Evolutionary conservation across 768 basidiomycete species (phyloP), one percentile per base, ranked within the genome.

Genomic region (Pleurotus ostreatus): DNA sequence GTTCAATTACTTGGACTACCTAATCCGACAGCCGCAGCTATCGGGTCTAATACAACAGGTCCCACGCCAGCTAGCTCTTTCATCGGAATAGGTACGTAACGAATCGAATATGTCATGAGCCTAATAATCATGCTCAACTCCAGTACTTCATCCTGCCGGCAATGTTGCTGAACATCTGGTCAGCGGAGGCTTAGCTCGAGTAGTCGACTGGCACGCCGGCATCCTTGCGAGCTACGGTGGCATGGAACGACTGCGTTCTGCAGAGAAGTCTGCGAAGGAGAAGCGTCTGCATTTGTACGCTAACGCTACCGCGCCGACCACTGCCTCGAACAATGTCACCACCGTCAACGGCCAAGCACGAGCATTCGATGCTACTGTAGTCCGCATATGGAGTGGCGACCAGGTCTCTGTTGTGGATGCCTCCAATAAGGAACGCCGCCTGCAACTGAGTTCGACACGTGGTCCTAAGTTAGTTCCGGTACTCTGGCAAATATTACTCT

Each of bases 201-300:
- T 98, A 49, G 88, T 98, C 57, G 95, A 96, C 67, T 98, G 95
- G 95, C 96, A 99, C 68, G 94, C 96, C 13, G 95, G 95, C 18
- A 89, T 98, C 81, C 83, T 99, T 18, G 85, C 92, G 1, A 81
- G 78, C 53, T 76, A 79, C 51, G 94, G 94, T 40, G 89, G 84
- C 4, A 92, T 98, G 83, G 93, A 95, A 63, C 85, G 84, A 41
- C 79, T 98, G 25, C 85, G 95, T 51, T 81, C 84, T 1, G 92
- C 92, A 0, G 95, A 98, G 72, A 87, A 80, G 68, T 66, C 62
- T 47, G 93, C 92, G 18, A 92, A 91, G 68, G 86, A 91, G 66
- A 88, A 83, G 64, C 82, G 85, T 26, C 70, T 78, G 2, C 83
- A 75, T 58, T 75, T 96, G 7, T 94, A 91, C 63, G 86, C 87